Base-by-base conservation (phyloP, 495 filamentous ascomycete genomes). In the Talaromyces stipitatus region DNA sequence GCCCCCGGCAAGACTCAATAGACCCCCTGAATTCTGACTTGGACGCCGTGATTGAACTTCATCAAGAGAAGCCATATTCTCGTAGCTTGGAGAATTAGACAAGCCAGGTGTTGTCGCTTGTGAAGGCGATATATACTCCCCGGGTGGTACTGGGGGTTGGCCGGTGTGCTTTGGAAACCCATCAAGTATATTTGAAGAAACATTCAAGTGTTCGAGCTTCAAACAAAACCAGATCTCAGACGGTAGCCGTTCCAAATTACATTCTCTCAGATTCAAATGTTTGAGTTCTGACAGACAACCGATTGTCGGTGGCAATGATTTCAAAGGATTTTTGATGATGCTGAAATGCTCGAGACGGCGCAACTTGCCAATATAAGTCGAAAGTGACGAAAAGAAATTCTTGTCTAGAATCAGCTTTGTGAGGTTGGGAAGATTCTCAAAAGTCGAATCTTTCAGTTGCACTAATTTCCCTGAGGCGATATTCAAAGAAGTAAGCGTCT, bases 301-400 rank as follows among this genome's bases (percentile, higher is more conserved):
- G 60, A 97, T 86, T 59, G 94, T 90, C 0, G 85, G 67, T 29
- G 94, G 94, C 23, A 99, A 75, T 48, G 87, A 84, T 52, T 82
- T 85, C 3, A 99, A 80, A 0, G 87, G 83, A 61, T 99, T 99
- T 64, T 90, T 88, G 30, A 90, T 90, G 58, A 97, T 89, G 69
- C 92, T 97, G 64, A 99, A 85, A 72, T 94, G 83, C 59, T 97
- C 91, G 26, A 99, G 78, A 59, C 82, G 88, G 58, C 82, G 81
- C 30, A 99, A 76, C 60, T 87, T 90, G 26, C 92, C 91, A 58
- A 97, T 87, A 50, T 92, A 85, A 50, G 78, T 76, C 0, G 91
- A 91, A 29, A 97, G 76, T 2, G 90, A 91, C 4, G 91, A 89
- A 60, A 97, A 91, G 68, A 97, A 94, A 62, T 99, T 99, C 65